Percentiles rank a stretch among this genome's conserved stretches.
Evolutionary conservation across 768 basidiomycete genomes (phyloP).

Genomic region (Paxillus rubicundulus): DNA sequence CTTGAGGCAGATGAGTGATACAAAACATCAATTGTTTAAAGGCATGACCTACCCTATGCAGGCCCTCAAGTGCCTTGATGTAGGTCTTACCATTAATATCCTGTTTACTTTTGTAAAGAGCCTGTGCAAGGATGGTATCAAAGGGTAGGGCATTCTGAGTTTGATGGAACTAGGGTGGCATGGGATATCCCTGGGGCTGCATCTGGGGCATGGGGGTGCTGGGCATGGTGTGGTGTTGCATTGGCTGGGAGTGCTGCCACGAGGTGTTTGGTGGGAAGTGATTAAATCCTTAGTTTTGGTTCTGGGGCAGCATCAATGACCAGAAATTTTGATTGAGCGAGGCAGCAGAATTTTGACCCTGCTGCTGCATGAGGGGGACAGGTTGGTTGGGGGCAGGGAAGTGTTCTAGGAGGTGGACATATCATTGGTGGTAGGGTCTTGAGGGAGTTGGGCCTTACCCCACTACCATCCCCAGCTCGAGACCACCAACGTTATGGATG

Average conservation of each 20-base stretch:
- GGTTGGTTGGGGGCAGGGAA: slow-evolving; percentile 12
- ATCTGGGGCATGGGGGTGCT: slow-evolving; percentile 21
- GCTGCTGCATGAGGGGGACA: slow-evolving; percentile 18
- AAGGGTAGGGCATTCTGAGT: slow-evolving; percentile 20
- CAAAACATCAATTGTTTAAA: not conserved
- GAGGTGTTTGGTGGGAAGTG: slow-evolving; percentile 7
- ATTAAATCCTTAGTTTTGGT: slow-evolving; percentile 28
- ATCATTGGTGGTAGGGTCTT: slow-evolving; percentile 11
- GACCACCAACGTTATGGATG: not conserved
- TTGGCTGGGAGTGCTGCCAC: slow-evolving; percentile 33
- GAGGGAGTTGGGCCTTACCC: not conserved
- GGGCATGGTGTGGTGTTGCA: slow-evolving; percentile 36
- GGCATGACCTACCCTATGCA: slow-evolving; percentile 56
- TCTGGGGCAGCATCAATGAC: slow-evolving; percentile 27
- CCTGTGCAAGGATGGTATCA: slow-evolving; percentile 53
- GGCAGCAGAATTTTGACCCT: slow-evolving; percentile 8
- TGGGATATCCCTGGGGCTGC: slow-evolving; percentile 15
- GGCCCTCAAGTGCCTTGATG: slow-evolving; percentile 61
- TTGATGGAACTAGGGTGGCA: slow-evolving; percentile 21
- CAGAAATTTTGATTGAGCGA: slow-evolving; percentile 20
- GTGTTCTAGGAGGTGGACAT: slow-evolving; percentile 11
- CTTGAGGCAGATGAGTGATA: slow-evolving; percentile 21
- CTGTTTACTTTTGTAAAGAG: slow-evolving; percentile 37
- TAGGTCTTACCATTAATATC: slow-evolving; percentile 51
- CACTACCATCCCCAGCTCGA: not conserved